Conservation (phyloP, 768 basidiomycete genomes). For the Clavulina sp. region DNA sequence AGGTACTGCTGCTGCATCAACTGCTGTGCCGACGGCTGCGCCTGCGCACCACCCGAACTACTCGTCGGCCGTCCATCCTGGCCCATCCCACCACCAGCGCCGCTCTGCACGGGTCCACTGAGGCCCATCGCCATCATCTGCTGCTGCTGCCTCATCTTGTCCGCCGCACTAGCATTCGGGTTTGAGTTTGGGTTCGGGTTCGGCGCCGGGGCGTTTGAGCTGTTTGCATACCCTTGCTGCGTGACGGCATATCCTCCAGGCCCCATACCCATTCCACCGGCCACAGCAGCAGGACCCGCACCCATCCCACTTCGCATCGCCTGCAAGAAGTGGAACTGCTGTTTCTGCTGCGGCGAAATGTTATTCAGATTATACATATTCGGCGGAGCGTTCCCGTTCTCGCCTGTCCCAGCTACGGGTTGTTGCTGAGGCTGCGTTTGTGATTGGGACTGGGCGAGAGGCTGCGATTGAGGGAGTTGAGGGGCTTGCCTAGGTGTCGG, state of each 20-base stretch:
- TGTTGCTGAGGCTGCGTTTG: neutral
- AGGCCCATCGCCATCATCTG: neutral
- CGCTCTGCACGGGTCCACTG: neutral
- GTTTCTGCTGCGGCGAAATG: neutral
- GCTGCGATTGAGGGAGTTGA: neutral
- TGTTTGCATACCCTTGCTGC: neutral
- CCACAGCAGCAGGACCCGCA: neutral
- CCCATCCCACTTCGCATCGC: neutral
- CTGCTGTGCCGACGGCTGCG: neutral
- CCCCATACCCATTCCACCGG: slow-evolving; percentile 1
- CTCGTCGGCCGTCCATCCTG: neutral
- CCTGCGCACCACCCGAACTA: neutral
- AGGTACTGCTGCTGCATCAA: neutral
- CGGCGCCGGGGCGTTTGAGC: no score
- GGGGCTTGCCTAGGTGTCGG: slow-evolving; percentile 2
- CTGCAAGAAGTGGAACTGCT: neutral
- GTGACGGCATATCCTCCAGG: slow-evolving; percentile 1
- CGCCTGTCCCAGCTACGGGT: neutral
- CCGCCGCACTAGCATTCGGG: no score
- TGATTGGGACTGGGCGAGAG: neutral
- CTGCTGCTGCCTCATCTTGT: neutral
- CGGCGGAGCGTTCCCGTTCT: neutral
- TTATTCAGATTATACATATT: neutral
- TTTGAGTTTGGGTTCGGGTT: no score
- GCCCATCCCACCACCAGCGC: neutral